These are phyloP conservation scores for Phlegmacium glaucopus DNA, from an alignment of 768 basidiomycete genomes.

Conservation along the genomic window DNA sequence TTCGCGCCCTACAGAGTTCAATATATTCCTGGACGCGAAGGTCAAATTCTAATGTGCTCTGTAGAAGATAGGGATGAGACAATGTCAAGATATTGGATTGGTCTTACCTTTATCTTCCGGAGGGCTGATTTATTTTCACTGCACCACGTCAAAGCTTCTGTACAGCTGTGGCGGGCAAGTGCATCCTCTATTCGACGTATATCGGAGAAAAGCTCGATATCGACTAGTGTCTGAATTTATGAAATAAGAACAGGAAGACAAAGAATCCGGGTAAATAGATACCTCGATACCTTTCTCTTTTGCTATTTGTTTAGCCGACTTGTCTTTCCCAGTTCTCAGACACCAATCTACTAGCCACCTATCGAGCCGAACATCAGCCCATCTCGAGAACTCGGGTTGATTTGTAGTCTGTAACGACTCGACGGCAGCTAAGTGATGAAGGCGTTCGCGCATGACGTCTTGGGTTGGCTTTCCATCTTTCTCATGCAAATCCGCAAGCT, in stretches of 20 bases:
- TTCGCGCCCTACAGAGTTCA: slow-evolving; percentile 73
- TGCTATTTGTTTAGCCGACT: slow-evolving; percentile 75
- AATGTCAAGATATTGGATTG: background rate
- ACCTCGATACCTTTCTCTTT: slow-evolving; percentile 79
- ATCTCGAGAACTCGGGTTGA: slow-evolving; percentile 61
- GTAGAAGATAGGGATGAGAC: slow-evolving; percentile 7
- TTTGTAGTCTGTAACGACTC: slow-evolving; percentile 52
- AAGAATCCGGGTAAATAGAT: slow-evolving; percentile 19
- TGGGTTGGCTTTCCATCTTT: slow-evolving; percentile 56
- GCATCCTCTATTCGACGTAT: slow-evolving; percentile 85
- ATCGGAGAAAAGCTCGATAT: slow-evolving; percentile 89
- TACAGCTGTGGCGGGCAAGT: slow-evolving; percentile 68
- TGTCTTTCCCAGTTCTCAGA: slow-evolving; percentile 72
- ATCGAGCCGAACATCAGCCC: slow-evolving; percentile 79
- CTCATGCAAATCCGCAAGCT: slow-evolving; percentile 49
- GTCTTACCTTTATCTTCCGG: slow-evolving; percentile 79
- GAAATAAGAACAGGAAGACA: slow-evolving; percentile 8
- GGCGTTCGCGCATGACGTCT: slow-evolving; percentile 69
- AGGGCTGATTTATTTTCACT: slow-evolving; percentile 93
- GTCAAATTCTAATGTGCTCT: slow-evolving; percentile 96
- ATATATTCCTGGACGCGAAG: slow-evolving; percentile 95
- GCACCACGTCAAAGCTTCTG: slow-evolving; percentile 93
- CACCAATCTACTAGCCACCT: slow-evolving; percentile 95
- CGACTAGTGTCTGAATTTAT: slow-evolving; percentile 67
- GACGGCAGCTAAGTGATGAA: slow-evolving; percentile 64